Evolutionary conservation across 1,139 yeast species (phyloP).

Genomic region (Yamadazyma jaroonii): DNA sequence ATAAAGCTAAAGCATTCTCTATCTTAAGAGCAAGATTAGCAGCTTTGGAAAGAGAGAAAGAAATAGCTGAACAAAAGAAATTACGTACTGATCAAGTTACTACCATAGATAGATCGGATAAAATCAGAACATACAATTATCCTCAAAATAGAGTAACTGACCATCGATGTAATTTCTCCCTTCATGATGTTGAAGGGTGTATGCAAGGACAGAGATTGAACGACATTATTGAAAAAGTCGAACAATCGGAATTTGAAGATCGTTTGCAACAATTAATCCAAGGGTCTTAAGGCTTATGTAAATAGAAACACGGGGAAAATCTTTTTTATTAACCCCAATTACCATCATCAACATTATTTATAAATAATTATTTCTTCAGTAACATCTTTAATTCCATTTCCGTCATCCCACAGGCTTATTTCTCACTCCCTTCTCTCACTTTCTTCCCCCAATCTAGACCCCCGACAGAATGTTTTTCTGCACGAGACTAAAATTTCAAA

Average conservation of each 20-base stretch:
- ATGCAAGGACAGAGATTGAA: conserved; percentile 71
- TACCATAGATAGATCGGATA: conserved; percentile 87
- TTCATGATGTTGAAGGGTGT: conserved; percentile 79
- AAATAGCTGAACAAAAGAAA: conserved; percentile 60
- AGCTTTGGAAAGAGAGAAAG: conserved; percentile 68
- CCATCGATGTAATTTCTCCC: conserved; percentile 79
- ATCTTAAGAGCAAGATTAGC: conserved; percentile 82
- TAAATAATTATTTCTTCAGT: too few relatives aligned
- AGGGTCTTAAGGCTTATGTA: conserved; percentile 1
- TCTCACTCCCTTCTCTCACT: neutral
- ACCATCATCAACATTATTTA: too few relatives aligned
- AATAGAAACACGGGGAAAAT: neutral
- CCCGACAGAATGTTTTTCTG: neutral
- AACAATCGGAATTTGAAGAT: conserved; percentile 26
- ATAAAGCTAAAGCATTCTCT: conserved; percentile 91
- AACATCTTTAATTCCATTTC: neutral
- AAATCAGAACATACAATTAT: conserved; percentile 88
- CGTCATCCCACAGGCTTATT: too few relatives aligned
- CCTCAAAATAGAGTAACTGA: conserved; percentile 94
- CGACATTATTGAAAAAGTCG: conserved; percentile 43
- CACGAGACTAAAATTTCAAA: conserved; percentile 1
- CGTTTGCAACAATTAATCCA: conserved; percentile 14
- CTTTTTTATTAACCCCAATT: too few relatives aligned
- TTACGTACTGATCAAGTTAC: conserved; percentile 82
- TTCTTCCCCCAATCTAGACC: neutral